phyloP scores from a whole-genome alignment of 805 yeast genomes.

The Nakazawaea molendinolei region DNA sequence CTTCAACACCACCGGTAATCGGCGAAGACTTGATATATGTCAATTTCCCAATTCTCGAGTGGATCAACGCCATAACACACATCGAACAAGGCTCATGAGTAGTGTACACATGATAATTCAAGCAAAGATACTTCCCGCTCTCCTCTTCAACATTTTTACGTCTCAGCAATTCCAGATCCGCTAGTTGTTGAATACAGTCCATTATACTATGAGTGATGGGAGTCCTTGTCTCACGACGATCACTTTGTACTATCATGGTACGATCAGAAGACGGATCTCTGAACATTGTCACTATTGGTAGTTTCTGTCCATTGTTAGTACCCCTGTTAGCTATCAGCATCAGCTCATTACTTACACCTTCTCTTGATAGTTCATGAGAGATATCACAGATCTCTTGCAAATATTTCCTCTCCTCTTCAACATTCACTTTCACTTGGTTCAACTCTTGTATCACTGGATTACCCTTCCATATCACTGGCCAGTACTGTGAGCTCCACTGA shows the following conservation, averaged over 20 bases:
- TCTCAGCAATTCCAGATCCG: constrained; percentile 41
- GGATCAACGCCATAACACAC: constrained; percentile 95
- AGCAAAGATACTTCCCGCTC: constrained; percentile 85
- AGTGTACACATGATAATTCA: constrained; percentile 70
- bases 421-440: constrained; percentile 46
- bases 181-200: constrained; percentile 60
- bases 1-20: constrained; percentile 49
- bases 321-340: constrained; percentile 14
- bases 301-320: constrained; percentile 8
- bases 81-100: constrained; percentile 95
- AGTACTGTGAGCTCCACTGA: constrained; percentile 59
- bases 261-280: constrained; percentile 47
- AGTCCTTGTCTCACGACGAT: constrained; percentile 32
- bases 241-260: constrained; percentile 32
- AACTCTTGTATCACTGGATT: constrained; percentile 72
- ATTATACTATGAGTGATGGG: constrained; percentile 73
- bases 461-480: constrained; percentile 96
- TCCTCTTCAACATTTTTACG: too few species aligned
- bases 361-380: constrained; percentile 20
- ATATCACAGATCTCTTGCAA: constrained; percentile 22
- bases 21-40: constrained; percentile 47
- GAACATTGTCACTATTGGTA: constrained; percentile 55
- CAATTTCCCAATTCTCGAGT: constrained; percentile 72
- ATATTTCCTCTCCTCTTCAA: constrained; percentile 31
- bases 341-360: constrained; percentile 12